Percentiles rank a stretch among this genome's conserved stretches.
These are phyloP conservation scores for Penicillium arizonense DNA, from an alignment of 495 filamentous ascomycete genomes.

Conservation along the genomic window DNA sequence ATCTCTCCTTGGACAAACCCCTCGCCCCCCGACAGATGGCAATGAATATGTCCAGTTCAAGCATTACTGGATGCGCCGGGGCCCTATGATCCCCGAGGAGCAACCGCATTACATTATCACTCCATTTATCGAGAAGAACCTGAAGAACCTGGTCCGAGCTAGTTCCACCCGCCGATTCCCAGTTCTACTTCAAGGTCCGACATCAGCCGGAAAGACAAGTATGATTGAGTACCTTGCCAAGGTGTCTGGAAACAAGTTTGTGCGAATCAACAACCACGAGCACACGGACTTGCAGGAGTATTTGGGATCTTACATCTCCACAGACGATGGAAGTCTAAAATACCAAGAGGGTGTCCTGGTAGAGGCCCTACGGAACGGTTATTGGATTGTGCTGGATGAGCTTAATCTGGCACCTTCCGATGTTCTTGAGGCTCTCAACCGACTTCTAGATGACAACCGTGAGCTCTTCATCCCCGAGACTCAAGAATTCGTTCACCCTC, in stretches of 20 bases:
- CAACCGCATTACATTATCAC: conserved; percentile 94
- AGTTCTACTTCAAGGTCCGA: conserved; percentile 94
- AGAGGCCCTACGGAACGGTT: conserved; percentile 84
- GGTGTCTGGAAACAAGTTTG: conserved; percentile 92
- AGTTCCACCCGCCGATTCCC: conserved; percentile 90
- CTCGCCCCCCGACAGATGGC: conserved; percentile 71
- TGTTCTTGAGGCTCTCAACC: conserved; percentile 92
- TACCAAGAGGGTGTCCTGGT: conserved; percentile 97
- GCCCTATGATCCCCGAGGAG: conserved; percentile 60
- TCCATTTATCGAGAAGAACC: conserved; percentile 88
- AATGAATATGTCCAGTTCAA: conserved; percentile 81
- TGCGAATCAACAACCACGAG: conserved; percentile 99
- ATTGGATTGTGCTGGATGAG: conserved; percentile 98
- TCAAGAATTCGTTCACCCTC: conserved; percentile 86
- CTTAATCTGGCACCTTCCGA: conserved; percentile 95
- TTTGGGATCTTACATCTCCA: conserved; percentile 89
- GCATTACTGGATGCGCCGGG: conserved; percentile 89
- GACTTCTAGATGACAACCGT: conserved; percentile 94
- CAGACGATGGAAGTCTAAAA: conserved; percentile 72
- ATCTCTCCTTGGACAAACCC: conserved; percentile 69
- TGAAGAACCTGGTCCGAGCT: conserved; percentile 89
- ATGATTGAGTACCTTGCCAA: conserved; percentile 99
- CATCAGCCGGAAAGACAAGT: conserved; percentile 95
- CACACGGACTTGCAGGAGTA: conserved; percentile 99
- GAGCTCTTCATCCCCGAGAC: conserved; percentile 97